A percentile compares a stretch with the other conserved stretches of the same genome.
These are phyloP conservation scores for Pinus taeda DNA, from an alignment of 75 land plant genomes.

Conservation along the genomic window DNA sequence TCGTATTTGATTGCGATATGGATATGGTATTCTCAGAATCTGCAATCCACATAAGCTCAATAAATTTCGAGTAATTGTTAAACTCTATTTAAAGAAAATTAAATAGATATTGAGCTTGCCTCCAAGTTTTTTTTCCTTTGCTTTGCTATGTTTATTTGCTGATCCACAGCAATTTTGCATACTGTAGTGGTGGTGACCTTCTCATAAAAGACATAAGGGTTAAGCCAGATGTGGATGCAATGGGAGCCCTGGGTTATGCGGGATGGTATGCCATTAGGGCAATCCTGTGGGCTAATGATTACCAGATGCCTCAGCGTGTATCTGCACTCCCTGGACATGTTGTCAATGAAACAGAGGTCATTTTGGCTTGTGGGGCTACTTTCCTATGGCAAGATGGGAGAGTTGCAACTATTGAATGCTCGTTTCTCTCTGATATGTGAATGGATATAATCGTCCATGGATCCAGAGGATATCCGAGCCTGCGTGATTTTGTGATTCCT, in stretches of 20 bases:
- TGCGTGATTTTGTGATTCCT: constrained; percentile 70
- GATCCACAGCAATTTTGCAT: constrained; percentile 24
- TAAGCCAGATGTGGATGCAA: constrained; percentile 9
- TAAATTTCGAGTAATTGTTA: too few relatives aligned
- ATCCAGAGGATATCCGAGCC: constrained; percentile 32
- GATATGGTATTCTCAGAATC: neutral
- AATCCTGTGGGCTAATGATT: constrained; percentile 10
- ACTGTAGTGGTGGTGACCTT: constrained; percentile 26
- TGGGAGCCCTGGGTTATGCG: constrained; percentile 79
- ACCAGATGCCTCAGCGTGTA: constrained; percentile 15
- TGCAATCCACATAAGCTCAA: too few relatives aligned
- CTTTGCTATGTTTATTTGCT: neutral
- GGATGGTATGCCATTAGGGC: constrained; percentile 87
- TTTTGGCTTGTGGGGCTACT: constrained; percentile 56
- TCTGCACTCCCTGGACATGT: constrained; percentile 40
- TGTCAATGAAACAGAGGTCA: constrained; percentile 62
- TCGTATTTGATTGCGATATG: neutral
- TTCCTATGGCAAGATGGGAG: constrained; percentile 63
- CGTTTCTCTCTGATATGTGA: constrained; percentile 58
- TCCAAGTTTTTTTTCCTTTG: neutral
- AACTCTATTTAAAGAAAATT: too few relatives aligned
- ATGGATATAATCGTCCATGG: constrained; percentile 49
- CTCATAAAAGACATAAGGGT: constrained; percentile 65
- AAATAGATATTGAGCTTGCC: neutral
- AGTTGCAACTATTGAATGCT: constrained; percentile 68